Evolutionary conservation across 331 rosid species (phyloP), one percentile per base, ranked within the genome.

Genomic region (Quercus tomentella): DNA sequence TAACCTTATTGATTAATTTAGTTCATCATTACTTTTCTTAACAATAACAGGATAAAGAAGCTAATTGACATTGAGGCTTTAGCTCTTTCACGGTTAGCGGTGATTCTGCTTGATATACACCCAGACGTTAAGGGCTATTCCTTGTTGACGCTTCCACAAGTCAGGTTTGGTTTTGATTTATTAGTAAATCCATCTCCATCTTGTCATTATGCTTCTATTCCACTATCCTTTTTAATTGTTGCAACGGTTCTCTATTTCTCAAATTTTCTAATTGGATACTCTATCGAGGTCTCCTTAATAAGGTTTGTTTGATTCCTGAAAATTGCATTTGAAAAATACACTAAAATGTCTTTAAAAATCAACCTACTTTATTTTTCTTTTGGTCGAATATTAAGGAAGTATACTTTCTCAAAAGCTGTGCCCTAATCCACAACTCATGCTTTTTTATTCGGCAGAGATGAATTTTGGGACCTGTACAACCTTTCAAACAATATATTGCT

Each of bases 61-160:
- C 88, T 95, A 56, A 90, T 95, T 31, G 98, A 92, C 76, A 83
- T 79, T 0, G 98, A 92, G 81, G 97, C 97, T 2, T 84, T 95
- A 77, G 89, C 92, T 70, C 92, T 95, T 55, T 92, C 98, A 20
- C 89, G 98, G 80, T 74, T 95, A 75, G 80, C 84, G 51, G 87
- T 90, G 28, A 86, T 95, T 61, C 77, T 95, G 56, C 87, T 95
- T 12, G 97, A 95, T 79, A 56, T 89, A 56, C 92, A 90, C 66
- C 90, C 92, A 17, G 97, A 95, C 82, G 91, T 92, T 2, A 95
- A 95, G 90, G 98, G 98, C 31, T 95, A 89, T 79, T 92, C 97
- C 20, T 78, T 91, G 86, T 82, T 90, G 33, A 86, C 94, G 22
- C 97, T 95, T 82, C 98, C 98, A 69, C 98, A 95, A 95, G 96